Base-by-base conservation (phyloP, 306 rosid species). In the Lablab purpureus region DNA sequence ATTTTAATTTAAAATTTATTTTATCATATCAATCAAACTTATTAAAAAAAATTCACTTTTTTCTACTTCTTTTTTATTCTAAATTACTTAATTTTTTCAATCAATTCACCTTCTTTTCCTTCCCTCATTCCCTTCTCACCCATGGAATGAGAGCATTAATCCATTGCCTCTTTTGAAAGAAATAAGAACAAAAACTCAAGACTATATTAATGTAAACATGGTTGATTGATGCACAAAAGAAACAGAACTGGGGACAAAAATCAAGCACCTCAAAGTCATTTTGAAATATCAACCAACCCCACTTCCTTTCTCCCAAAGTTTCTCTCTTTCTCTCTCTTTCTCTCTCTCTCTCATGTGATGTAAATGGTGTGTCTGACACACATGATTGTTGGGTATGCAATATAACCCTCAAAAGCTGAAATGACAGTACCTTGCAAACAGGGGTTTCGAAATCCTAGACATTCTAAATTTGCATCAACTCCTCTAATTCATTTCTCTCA, bases 371-470 rank as follows among this genome's bases (percentile, higher is more conserved):
- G 49, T 87, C 87, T 89, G 92, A 84, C 81, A 74, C 77, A 82
- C 80, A 89, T 75, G 86, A 83, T 82, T 85, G 71, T 73, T 74
- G 82, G 82, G 85, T 80, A 84, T 69, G 74, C 75, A 66, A 50
- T 65, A 23, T 58, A 59, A 74, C 43, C 81, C 82, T 41, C 58
- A 41, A 82, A 60, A 74, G 67, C 25, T 28, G 30, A 22, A 67
- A 49, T 74, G 65, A 66, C 82, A 46, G 79, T 80, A 83, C 81
- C 83, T 67, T 80, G 71, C 10, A 28, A 28, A 28, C 11, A 28
- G 12, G 34, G 67, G 63, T 79, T 87, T 34, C 73, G 68, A 71
- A 81, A 34, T 70, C 52, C 81, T 40, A 77, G 76, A 78, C 84
- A 56, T 74, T 74, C 78, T 73, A 37, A 18, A 71, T 71, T 51